Evolutionary conservation across 176 grass and related monocot species (phyloP).

Genomic region (Carex myosuroides): DNA sequence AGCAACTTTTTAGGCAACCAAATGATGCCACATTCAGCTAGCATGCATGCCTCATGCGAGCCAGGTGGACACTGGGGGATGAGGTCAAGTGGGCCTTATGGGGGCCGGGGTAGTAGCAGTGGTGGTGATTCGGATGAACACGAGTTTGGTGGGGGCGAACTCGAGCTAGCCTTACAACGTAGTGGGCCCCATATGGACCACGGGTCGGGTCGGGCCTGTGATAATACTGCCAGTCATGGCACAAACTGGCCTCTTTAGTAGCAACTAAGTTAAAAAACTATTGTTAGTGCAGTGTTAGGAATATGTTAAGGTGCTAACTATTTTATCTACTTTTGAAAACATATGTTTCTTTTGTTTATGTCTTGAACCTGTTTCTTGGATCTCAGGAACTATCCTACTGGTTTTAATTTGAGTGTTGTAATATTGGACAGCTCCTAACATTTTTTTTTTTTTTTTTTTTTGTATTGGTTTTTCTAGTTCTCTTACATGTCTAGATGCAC

Average conservation of each 20-base stretch:
- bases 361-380: neutral
- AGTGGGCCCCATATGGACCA: slow-evolving; percentile 21
- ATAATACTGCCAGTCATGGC: slow-evolving; percentile 12
- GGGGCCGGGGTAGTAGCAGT: slow-evolving; percentile 1
- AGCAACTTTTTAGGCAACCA: slow-evolving; percentile 1
- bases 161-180: slow-evolving; percentile 35
- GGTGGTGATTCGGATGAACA: slow-evolving; percentile 6
- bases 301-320: neutral
- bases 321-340: neutral
- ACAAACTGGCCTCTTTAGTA: slow-evolving; percentile 32
- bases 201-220: neutral
- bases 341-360: neutral
- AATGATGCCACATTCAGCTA: neutral
- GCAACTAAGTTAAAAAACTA: neutral
- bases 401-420: neutral
- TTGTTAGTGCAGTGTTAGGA: neutral
- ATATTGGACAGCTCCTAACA: too few species aligned
- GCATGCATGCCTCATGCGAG: neutral
- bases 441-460: neutral
- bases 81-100: slow-evolving; percentile 12
- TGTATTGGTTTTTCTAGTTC: neutral
- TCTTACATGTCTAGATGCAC: neutral
- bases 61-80: slow-evolving; percentile 17
- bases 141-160: slow-evolving; percentile 11
- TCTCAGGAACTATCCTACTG: neutral